These are phyloP conservation scores for Grosmannia clavigera DNA, from an alignment of 2,329 filamentous ascomycete species.

Conservation along the genomic window DNA sequence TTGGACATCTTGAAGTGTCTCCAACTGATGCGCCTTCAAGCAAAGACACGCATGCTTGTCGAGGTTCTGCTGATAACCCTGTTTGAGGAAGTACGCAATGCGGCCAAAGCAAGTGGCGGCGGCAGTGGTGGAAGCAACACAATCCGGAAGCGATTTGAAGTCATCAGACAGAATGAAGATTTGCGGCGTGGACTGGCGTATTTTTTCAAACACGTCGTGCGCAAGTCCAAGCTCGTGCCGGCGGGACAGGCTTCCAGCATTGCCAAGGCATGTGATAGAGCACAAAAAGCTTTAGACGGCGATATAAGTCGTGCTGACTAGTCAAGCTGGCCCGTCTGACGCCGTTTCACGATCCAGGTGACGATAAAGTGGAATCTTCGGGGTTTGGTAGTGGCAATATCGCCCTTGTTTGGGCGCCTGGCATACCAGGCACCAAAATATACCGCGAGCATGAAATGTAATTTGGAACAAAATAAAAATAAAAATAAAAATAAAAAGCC, in stretches of 20 bases:
- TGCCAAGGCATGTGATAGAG: constrained; percentile 32
- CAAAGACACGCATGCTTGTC: constrained; percentile 64
- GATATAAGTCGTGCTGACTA: neutral
- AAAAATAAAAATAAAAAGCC: neutral
- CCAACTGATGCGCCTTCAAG: constrained; percentile 65
- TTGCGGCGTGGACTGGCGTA: constrained; percentile 65
- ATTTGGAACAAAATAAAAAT: neutral
- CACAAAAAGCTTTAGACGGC: constrained; percentile 14
- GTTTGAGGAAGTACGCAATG: constrained; percentile 52
- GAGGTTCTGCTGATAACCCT: constrained; percentile 69
- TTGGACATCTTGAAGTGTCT: constrained; percentile 52
- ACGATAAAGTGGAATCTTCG: neutral
- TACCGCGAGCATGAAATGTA: neutral
- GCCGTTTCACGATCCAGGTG: neutral
- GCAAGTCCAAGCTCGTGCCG: constrained; percentile 45
- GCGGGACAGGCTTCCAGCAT: constrained; percentile 36
- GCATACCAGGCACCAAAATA: neutral
- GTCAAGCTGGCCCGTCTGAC: neutral
- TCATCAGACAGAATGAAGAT: constrained; percentile 49
- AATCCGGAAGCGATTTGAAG: constrained; percentile 54
- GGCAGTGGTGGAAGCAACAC: constrained; percentile 14
- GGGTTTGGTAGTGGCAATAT: neutral
- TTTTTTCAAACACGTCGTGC: constrained; percentile 65
- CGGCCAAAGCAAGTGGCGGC: constrained; percentile 23
- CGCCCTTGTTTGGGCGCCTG: neutral